A percentile compares a stretch with the other conserved stretches of the same genome.
phyloP scores from a whole-genome alignment of 2,329 filamentous ascomycete genomes.

The Clonostachys rosea region DNA sequence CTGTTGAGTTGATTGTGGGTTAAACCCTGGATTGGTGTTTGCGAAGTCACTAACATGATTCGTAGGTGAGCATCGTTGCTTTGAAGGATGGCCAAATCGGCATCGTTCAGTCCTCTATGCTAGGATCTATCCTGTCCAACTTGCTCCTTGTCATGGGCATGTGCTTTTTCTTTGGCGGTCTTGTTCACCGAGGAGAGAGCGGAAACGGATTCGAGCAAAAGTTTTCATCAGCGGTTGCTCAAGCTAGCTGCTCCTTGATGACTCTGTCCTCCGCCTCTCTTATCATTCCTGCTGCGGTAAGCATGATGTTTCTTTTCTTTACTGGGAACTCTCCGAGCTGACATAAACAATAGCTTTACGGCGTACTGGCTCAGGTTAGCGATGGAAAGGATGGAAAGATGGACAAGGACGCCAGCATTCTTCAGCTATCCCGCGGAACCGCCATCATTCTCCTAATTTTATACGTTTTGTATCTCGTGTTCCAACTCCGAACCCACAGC shows the following conservation, averaged over 20 bases:
- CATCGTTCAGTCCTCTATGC: conserved; percentile 97
- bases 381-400: conserved; percentile 26
- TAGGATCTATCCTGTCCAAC: conserved; percentile 93
- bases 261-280: conserved; percentile 71
- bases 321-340: neutral
- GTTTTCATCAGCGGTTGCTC: conserved; percentile 74
- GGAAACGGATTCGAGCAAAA: conserved; percentile 61
- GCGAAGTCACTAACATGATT: conserved; percentile 4
- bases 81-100: conserved; percentile 81
- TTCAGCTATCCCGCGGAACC: conserved; percentile 70
- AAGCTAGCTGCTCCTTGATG: conserved; percentile 73
- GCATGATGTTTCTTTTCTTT: conserved; percentile 6
- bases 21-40: neutral
- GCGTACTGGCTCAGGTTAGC: conserved; percentile 47
- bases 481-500: conserved; percentile 73
- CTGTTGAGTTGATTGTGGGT: conserved; percentile 71
- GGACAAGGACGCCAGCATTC: conserved; percentile 50
- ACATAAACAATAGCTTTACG: conserved; percentile 48
- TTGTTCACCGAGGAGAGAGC: conserved; percentile 52
- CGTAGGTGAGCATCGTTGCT: conserved; percentile 85
- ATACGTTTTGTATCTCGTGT: conserved; percentile 72
- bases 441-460: conserved; percentile 70
- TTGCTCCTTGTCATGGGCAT: conserved; percentile 81
- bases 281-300: conserved; percentile 69
- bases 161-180: conserved; percentile 73